Percentiles rank a stretch among this genome's conserved stretches.
These are phyloP conservation scores for Terana coerulea DNA, from an alignment of 768 basidiomycete species.

Conservation along the genomic window DNA sequence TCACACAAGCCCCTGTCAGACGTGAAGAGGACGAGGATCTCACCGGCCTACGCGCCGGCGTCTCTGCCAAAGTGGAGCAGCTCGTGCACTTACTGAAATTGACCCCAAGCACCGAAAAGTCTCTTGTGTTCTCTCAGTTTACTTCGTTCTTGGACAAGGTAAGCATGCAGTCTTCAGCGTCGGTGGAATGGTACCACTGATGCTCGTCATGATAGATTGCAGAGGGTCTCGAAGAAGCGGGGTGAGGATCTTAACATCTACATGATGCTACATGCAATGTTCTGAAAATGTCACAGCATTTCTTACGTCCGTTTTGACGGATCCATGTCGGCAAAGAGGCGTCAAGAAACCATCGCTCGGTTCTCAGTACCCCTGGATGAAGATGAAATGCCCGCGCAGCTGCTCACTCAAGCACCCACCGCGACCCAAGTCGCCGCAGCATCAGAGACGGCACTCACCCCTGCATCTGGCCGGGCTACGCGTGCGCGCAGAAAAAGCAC, in stretches of 20 bases:
- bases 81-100: slow-evolving; percentile 68
- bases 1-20: slow-evolving; percentile 54
- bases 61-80: slow-evolving; percentile 86
- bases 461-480: background rate
- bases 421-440: slow-evolving; percentile 16
- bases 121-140: slow-evolving; percentile 87
- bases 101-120: slow-evolving; percentile 69
- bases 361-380: slow-evolving; percentile 68
- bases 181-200: background rate
- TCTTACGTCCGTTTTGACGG: slow-evolving; percentile 82
- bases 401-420: slow-evolving; percentile 1
- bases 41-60: slow-evolving; percentile 40
- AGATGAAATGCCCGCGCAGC: slow-evolving; percentile 11
- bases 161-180: background rate
- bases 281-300: slow-evolving; percentile 43
- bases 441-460: no score
- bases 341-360: slow-evolving; percentile 70
- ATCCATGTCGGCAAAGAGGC: slow-evolving; percentile 73
- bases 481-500: slow-evolving; percentile 1
- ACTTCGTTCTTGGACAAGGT: slow-evolving; percentile 84
- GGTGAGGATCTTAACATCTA: slow-evolving; percentile 34
- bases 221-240: slow-evolving; percentile 59
- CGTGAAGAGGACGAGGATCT: slow-evolving; percentile 32
- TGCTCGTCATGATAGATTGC: slow-evolving; percentile 48
- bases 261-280: background rate